Conservation (phyloP, 352 stramenopile genomes). For the Phytophthora syringae region DNA sequence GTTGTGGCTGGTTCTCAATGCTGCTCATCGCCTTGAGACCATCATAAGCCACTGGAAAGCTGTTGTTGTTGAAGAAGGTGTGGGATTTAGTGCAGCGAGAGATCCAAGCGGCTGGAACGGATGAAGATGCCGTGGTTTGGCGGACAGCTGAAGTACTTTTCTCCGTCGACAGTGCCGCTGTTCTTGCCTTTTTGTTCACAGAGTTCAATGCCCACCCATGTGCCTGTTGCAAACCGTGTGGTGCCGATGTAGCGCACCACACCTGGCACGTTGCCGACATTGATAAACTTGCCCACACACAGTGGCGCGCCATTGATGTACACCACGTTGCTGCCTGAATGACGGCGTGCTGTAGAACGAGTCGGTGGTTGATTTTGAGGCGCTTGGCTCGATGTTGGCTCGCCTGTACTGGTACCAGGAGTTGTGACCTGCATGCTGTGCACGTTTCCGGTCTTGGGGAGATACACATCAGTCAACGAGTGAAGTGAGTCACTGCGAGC, state of each 20-base stretch:
- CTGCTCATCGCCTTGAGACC: conserved; percentile 31
- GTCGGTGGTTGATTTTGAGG: not conserved
- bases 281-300: conserved; percentile 64
- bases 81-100: conserved; percentile 33
- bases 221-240: conserved; percentile 62
- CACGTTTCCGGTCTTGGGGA: conserved; percentile 29
- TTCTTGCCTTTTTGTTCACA: conserved; percentile 68
- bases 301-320: conserved; percentile 50
- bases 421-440: conserved; percentile 25
- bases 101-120: conserved; percentile 61
- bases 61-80: not conserved
- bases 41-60: conserved; percentile 32
- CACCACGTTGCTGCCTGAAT: conserved; percentile 53
- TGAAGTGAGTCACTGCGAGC: conserved; percentile 55
- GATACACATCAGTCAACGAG: conserved; percentile 52
- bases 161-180: conserved; percentile 61
- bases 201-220: conserved; percentile 82
- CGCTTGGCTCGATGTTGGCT: conserved; percentile 1
- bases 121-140: conserved; percentile 74
- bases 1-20: conserved; percentile 14
- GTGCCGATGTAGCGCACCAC: conserved; percentile 76
- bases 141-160: conserved; percentile 70
- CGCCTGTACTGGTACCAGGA: conserved; percentile 6
- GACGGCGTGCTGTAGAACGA: conserved; percentile 27
- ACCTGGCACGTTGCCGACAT: conserved; percentile 56